Percentiles rank a stretch among this genome's conserved stretches.
phyloP scores from a whole-genome alignment of 176 grass and related monocot species.

The sorghum (Sorghum bicolor) region DNA sequence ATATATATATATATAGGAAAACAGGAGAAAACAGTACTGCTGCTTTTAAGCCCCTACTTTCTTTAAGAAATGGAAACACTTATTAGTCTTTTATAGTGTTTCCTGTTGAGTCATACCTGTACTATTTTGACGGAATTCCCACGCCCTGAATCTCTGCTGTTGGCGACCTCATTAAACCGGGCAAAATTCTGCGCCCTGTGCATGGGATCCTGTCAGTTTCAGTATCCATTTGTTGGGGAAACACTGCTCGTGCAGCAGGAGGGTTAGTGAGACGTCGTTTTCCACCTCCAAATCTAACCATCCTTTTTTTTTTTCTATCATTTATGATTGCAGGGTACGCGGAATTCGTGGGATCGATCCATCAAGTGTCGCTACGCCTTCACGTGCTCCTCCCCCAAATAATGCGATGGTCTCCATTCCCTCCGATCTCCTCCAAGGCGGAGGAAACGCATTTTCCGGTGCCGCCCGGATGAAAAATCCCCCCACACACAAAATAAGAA shows the following conservation, averaged over 20 bases:
- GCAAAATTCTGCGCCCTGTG: neutral
- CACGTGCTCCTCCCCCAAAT: conserved; percentile 8
- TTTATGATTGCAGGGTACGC: conserved; percentile 20
- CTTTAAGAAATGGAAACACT: neutral
- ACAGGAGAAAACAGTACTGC: neutral
- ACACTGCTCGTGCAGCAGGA: conserved; percentile 25
- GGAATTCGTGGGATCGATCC: conserved; percentile 17
- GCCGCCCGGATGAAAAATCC: neutral
- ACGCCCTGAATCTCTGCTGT: neutral
- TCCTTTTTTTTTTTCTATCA: neutral
- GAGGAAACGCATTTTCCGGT: conserved; percentile 17
- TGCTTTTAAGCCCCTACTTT: neutral
- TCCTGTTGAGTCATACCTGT: neutral
- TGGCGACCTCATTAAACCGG: conserved; percentile 23
- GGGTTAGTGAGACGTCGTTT: conserved; percentile 26
- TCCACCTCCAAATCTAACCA: conserved; percentile 40
- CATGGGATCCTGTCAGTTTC: conserved; percentile 19
- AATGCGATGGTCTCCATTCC: neutral
- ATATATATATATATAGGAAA: neutral
- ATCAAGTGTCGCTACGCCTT: neutral
- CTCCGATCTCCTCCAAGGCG: neutral
- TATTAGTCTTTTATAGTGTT: neutral
- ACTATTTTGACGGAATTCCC: neutral
- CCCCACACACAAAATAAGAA: neutral
- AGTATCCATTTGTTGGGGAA: conserved; percentile 26